phyloP scores from a whole-genome alignment of 2,329 filamentous ascomycete species.

The Colletotrichum agaves region DNA sequence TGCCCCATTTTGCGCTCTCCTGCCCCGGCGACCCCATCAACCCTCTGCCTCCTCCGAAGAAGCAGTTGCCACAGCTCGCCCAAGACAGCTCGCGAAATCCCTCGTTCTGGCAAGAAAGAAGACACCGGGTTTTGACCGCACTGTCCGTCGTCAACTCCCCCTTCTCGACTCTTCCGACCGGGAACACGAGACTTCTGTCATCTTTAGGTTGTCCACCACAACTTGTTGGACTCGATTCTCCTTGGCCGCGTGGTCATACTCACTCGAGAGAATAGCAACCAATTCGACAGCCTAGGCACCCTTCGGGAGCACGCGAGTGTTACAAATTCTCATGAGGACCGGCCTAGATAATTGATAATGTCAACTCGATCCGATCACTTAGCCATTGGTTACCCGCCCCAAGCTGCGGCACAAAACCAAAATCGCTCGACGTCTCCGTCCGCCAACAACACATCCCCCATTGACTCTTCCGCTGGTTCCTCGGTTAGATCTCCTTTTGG shows the following conservation, averaged over 20 bases:
- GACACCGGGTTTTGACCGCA: conserved; percentile 10
- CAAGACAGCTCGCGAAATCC: conserved; percentile 13
- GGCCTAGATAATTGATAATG: conserved; percentile 87
- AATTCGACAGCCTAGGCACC: conserved; percentile 15
- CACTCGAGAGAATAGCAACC: conserved; percentile 26
- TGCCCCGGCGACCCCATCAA: conserved; percentile 14
- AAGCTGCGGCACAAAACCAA: conserved; percentile 74
- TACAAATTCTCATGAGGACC: conserved; percentile 55
- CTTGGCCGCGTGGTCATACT: conserved; percentile 18
- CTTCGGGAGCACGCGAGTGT: conserved; percentile 21
- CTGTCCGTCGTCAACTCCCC: conserved; percentile 1
- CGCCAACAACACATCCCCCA: conserved; percentile 81
- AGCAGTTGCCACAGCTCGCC: not conserved
- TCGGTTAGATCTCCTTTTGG: conserved; percentile 78
- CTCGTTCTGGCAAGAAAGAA: conserved; percentile 1
- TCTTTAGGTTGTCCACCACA: conserved; percentile 15
- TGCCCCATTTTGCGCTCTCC: conserved; percentile 22
- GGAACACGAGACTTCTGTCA: conserved; percentile 29
- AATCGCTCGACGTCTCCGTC: conserved; percentile 83
- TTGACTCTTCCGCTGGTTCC: conserved; percentile 74
- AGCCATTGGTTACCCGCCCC: conserved; percentile 82
- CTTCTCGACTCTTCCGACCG: conserved; percentile 10
- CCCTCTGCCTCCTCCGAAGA: conserved; percentile 22
- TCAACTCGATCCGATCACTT: conserved; percentile 89
- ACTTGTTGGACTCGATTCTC: conserved; percentile 16